These are phyloP conservation scores for Bryum argenteum DNA, from an alignment of 225 moss, liverwort and hornwort genomes.

Conservation along the genomic window DNA sequence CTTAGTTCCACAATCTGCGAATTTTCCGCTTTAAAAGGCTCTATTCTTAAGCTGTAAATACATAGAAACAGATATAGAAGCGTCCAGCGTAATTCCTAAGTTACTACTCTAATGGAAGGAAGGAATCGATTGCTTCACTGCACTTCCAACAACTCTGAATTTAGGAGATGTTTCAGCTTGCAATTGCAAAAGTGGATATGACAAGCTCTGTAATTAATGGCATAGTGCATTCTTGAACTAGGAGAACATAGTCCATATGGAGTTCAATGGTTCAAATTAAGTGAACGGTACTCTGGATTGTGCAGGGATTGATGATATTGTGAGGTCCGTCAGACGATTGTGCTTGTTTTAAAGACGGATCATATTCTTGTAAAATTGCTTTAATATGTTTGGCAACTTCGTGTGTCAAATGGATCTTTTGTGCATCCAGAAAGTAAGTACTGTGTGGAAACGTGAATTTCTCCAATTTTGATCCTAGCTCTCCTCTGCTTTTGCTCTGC, in stretches of 20 bases:
- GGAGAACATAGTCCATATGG: slow-evolving; percentile 13
- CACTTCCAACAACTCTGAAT: neutral
- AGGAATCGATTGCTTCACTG: neutral
- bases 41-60: neutral
- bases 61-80: neutral
- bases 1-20: neutral
- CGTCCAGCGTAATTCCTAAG: neutral
- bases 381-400: slow-evolving; percentile 21
- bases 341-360: slow-evolving; percentile 22
- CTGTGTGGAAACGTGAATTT: neutral
- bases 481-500: neutral
- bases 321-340: slow-evolving; percentile 20
- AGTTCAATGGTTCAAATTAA: slow-evolving; percentile 17
- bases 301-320: slow-evolving; percentile 21
- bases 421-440: slow-evolving; percentile 18
- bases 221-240: slow-evolving; percentile 5
- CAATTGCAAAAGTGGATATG: neutral
- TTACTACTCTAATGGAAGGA: neutral
- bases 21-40: neutral
- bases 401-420: slow-evolving; percentile 9
- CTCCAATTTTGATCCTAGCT: slow-evolving; percentile 17
- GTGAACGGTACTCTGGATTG: slow-evolving; percentile 8
- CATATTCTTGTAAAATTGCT: neutral
- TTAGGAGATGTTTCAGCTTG: neutral
- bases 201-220: slow-evolving; percentile 1